Conservation (phyloP, 805 yeast genomes). For the Ascoidea rubescens region DNA sequence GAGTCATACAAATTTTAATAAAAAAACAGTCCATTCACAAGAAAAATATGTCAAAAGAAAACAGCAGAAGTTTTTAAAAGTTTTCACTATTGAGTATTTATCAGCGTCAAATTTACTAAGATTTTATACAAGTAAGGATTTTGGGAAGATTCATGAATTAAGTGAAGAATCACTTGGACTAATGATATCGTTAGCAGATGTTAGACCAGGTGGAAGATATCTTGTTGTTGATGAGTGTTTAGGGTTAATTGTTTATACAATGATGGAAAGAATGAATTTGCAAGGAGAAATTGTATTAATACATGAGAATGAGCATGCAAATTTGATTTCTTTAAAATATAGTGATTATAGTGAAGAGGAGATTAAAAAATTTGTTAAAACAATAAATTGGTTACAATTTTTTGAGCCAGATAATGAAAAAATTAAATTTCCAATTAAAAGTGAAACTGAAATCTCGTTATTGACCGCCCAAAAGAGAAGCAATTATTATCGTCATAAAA, state of each 20-base stretch:
- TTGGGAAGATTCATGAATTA: constrained; percentile 56
- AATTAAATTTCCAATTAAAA: constrained; percentile 27
- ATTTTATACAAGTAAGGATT: constrained; percentile 68
- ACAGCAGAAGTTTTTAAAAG: constrained; percentile 78
- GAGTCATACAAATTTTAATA: constrained; percentile 75
- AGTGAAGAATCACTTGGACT: constrained; percentile 76
- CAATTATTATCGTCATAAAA: constrained; percentile 53
- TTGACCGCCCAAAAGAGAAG: constrained; percentile 46
- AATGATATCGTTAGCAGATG: constrained; percentile 63
- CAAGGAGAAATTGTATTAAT: constrained; percentile 55
- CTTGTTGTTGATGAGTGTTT: constrained; percentile 89
- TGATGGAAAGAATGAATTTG: constrained; percentile 80
- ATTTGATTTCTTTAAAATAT: constrained; percentile 53
- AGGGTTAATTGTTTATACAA: constrained; percentile 72
- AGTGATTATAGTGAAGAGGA: constrained; percentile 47
- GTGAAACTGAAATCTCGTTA: constrained; percentile 31
- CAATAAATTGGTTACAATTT: constrained; percentile 68
- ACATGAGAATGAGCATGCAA: constrained; percentile 92
- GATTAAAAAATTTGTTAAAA: constrained; percentile 41
- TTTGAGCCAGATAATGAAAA: constrained; percentile 55
- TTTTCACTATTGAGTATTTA: constrained; percentile 70
- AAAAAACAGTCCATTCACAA: constrained; percentile 81
- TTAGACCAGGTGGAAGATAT: constrained; percentile 83
- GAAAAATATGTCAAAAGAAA: constrained; percentile 86
- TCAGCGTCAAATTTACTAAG: constrained; percentile 60